Evolutionary conservation across 305 asterid genomes (phyloP).

Genomic region (Ilex paraguariensis): DNA sequence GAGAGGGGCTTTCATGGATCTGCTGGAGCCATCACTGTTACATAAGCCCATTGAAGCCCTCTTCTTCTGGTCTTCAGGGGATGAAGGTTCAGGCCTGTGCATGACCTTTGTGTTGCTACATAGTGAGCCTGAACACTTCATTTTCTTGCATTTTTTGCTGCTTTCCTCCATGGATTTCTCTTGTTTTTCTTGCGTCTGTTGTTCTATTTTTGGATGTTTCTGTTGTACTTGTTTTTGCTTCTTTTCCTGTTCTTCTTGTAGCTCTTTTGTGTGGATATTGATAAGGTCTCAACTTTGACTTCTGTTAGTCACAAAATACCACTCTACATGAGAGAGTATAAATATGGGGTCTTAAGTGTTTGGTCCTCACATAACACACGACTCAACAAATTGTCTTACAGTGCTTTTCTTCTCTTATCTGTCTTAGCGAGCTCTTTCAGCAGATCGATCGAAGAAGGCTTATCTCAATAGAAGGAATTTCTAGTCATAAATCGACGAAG

Average conservation of each 20-base stretch:
- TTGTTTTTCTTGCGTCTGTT: conserved; percentile 11
- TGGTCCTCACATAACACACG: no score
- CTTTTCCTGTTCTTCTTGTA: conserved; percentile 1
- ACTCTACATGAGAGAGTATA: no score
- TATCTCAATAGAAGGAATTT: no score
- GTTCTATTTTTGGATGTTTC: conserved; percentile 5
- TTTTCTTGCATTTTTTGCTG: conserved; percentile 47
- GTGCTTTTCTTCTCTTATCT: no score
- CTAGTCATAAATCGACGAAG: no score
- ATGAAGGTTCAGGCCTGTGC: conserved; percentile 55
- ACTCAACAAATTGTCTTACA: no score
- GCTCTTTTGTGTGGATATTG: no score
- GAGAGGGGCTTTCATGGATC: conserved; percentile 34
- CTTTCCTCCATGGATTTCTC: conserved; percentile 26
- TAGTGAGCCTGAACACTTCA: conserved; percentile 73
- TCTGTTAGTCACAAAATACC: no score
- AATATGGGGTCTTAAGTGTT: no score
- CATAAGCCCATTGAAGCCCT: conserved; percentile 22
- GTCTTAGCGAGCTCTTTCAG: no score
- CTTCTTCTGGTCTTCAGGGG: conserved; percentile 32
- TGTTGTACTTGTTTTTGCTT: conserved; percentile 7
- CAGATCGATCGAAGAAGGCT: no score
- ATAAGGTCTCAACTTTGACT: no score
- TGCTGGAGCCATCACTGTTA: conserved; percentile 20
- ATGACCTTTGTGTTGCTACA: conserved; percentile 80